Conservation (phyloP, 257 asterid genomes). For the Voacanga thouarsii region DNA sequence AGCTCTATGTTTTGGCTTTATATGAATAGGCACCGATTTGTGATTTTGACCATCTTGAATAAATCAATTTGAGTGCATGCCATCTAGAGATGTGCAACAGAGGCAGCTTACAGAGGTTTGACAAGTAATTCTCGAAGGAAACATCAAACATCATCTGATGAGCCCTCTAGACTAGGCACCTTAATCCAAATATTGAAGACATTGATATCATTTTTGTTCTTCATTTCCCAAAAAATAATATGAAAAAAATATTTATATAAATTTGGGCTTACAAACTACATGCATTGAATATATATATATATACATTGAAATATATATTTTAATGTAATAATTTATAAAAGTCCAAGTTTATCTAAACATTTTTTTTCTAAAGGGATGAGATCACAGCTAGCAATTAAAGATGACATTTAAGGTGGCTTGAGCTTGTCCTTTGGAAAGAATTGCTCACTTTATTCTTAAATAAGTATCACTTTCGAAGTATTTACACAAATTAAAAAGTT, state of each 20-base stretch:
- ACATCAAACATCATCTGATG: background rate
- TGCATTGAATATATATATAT: too few relatives aligned
- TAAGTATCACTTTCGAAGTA: too few relatives aligned
- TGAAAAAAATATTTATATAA: background rate
- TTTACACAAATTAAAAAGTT: too few relatives aligned
- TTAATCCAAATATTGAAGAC: background rate
- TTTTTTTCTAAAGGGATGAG: background rate
- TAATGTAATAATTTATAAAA: too few relatives aligned
- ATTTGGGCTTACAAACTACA: too few relatives aligned
- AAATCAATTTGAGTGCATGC: background rate
- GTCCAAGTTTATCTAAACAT: too few relatives aligned
- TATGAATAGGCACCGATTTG: background rate
- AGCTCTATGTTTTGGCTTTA: background rate
- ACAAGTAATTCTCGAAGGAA: background rate
- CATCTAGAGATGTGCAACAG: background rate
- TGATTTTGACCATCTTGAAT: conserved; percentile 15
- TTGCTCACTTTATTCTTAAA: too few relatives aligned
- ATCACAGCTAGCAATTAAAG: background rate
- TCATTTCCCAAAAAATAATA: too few relatives aligned
- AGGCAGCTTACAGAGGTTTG: background rate
- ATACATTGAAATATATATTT: too few relatives aligned
- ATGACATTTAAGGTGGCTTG: background rate
- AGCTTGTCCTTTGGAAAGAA: background rate
- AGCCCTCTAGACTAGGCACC: background rate
- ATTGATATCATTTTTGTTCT: background rate